A percentile compares a stretch with the other conserved stretches of the same genome.
phyloP scores from a whole-genome alignment of 371 early-diverging fungal genomes.

The Lichtheimia ramosa region DNA sequence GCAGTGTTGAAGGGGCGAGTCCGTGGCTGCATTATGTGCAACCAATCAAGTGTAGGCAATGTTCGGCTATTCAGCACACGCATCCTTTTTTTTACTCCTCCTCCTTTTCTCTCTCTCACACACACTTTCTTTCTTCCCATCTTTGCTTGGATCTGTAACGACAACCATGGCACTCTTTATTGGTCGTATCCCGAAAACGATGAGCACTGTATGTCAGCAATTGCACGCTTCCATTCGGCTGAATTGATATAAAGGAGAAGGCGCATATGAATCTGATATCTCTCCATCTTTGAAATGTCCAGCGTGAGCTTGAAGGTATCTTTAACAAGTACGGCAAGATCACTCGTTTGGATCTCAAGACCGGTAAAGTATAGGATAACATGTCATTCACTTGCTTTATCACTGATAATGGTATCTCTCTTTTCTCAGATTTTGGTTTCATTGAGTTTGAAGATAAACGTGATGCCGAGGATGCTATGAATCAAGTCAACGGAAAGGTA shows the following conservation, averaged over 20 bases:
- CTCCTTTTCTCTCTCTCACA: background rate
- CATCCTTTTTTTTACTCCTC: background rate
- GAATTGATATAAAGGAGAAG: slow-evolving; percentile 1
- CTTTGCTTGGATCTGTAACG: slow-evolving; percentile 6
- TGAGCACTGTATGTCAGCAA: slow-evolving; percentile 30
- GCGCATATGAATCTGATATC: background rate
- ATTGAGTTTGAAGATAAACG: slow-evolving; percentile 71
- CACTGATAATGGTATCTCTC: background rate
- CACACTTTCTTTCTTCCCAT: slow-evolving; percentile 7
- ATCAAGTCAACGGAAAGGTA: slow-evolving; percentile 55
- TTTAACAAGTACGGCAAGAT: slow-evolving; percentile 78
- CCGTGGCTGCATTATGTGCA: too few species aligned
- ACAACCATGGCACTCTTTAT: slow-evolving; percentile 40
- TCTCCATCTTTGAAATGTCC: slow-evolving; percentile 1
- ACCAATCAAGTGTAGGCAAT: too few species aligned
- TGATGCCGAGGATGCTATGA: slow-evolving; percentile 74
- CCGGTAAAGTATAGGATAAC: slow-evolving; percentile 28
- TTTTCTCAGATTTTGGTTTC: slow-evolving; percentile 68
- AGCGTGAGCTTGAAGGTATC: slow-evolving; percentile 72
- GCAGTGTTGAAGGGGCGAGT: too few species aligned
- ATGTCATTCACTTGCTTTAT: background rate
- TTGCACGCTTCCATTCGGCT: background rate
- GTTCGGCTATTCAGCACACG: too few species aligned
- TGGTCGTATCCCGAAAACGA: slow-evolving; percentile 37
- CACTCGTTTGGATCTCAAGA: slow-evolving; percentile 69